Percentiles rank a stretch among this genome's conserved stretches.
Conservation (phyloP, 2,329 filamentous ascomycete genomes). For the Knoxdaviesia capensis region DNA sequence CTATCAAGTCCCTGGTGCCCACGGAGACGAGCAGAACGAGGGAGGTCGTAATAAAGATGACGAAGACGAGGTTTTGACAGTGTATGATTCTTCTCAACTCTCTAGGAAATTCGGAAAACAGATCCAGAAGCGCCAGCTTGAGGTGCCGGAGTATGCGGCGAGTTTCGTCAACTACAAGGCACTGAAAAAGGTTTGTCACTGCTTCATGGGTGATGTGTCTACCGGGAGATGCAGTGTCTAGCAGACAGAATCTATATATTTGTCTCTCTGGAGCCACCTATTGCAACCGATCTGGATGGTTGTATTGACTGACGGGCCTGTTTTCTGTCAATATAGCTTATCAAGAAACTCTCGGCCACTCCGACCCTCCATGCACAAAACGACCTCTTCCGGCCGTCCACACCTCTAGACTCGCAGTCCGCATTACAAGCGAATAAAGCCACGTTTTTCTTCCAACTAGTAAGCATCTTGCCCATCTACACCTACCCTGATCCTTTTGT, state of each 20-base stretch:
- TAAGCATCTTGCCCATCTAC: slow-evolving; percentile 21
- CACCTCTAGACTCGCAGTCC: slow-evolving; percentile 54
- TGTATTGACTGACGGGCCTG: neutral
- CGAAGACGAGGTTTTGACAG: no score
- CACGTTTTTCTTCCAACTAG: slow-evolving; percentile 94
- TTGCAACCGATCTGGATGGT: neutral
- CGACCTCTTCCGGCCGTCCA: slow-evolving; percentile 28
- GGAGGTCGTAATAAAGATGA: no score
- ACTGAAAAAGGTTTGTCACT: slow-evolving; percentile 69
- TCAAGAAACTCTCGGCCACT: slow-evolving; percentile 91
- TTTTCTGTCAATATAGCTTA: slow-evolving; percentile 43
- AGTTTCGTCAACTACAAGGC: slow-evolving; percentile 99
- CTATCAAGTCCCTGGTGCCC: no score
- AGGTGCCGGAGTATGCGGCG: slow-evolving; percentile 96
- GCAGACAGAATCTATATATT: neutral
- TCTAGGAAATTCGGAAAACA: slow-evolving; percentile 98
- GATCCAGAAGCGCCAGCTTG: slow-evolving; percentile 96
- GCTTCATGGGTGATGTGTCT: neutral
- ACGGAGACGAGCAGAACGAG: no score
- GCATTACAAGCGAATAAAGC: slow-evolving; percentile 92
- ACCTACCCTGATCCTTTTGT: neutral
- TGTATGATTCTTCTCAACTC: neutral
- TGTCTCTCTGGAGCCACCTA: neutral
- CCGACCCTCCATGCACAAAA: slow-evolving; percentile 64
- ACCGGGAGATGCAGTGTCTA: neutral